phyloP scores from a whole-genome alignment of 495 filamentous ascomycete species.

The Chaetomium cochliodes region DNA sequence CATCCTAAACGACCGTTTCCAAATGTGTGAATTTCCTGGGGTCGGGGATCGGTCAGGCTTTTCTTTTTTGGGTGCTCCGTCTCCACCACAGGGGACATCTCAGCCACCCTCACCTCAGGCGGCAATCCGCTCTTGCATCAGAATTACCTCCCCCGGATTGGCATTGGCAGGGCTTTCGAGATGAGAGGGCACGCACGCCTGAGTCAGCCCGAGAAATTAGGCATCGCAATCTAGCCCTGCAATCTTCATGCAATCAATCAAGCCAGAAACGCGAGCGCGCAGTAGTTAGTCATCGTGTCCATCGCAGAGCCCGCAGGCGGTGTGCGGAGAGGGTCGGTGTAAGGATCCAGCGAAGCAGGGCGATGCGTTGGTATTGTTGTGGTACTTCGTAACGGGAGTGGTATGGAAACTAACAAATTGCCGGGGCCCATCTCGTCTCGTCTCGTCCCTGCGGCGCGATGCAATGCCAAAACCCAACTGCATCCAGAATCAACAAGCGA shows the following conservation, averaged over 20 bases:
- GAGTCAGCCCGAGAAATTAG: conserved; percentile 18
- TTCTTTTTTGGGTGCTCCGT: not conserved
- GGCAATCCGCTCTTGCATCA: conserved; percentile 11
- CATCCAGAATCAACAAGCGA: not conserved
- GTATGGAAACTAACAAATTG: too few species aligned
- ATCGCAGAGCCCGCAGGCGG: not conserved
- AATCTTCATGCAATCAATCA: conserved; percentile 11
- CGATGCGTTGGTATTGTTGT: not conserved
- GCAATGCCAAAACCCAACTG: not conserved
- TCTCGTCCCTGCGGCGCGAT: not conserved
- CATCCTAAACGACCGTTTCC: too few species aligned
- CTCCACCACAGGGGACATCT: conserved; percentile 3
- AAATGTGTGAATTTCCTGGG: too few species aligned
- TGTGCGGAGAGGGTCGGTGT: conserved; percentile 3
- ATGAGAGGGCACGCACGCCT: conserved; percentile 5
- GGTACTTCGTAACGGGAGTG: not conserved
- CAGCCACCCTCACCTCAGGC: conserved; percentile 17
- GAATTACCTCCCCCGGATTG: not conserved
- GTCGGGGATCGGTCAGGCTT: not conserved
- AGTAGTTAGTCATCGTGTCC: not conserved
- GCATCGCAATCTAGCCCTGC: conserved; percentile 2
- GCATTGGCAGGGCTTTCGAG: not conserved
- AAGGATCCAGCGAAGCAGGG: conserved; percentile 8
- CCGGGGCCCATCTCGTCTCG: not conserved
- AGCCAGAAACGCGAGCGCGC: not conserved